Conservation (phyloP, 371 early-diverging fungal species). For the Mucor mucedo region DNA sequence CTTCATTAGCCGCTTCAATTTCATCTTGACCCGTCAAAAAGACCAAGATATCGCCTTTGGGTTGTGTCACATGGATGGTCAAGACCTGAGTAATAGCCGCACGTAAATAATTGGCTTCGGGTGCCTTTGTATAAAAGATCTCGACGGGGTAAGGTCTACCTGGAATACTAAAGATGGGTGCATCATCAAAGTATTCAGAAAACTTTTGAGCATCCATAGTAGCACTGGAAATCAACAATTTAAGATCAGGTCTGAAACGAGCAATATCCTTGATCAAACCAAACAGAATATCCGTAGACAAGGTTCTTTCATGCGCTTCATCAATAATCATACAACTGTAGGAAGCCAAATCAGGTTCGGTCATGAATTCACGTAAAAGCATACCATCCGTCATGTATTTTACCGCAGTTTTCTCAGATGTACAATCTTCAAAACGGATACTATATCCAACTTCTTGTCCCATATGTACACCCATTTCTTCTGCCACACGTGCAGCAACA, state of each 20-base stretch:
- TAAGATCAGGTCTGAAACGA: slow-evolving; percentile 91
- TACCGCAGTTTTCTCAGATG: slow-evolving; percentile 92
- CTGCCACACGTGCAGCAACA: slow-evolving; percentile 97
- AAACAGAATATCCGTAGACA: slow-evolving; percentile 98
- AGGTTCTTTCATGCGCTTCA: slow-evolving; percentile 99
- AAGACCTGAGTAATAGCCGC: slow-evolving; percentile 95
- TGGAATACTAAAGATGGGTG: slow-evolving; percentile 94
- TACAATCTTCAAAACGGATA: slow-evolving; percentile 98
- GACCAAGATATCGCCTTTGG: slow-evolving; percentile 94
- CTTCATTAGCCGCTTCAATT: slow-evolving; percentile 93
- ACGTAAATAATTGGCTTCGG: slow-evolving; percentile 96
- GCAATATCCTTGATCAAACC: slow-evolving; percentile 97
- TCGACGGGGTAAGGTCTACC: slow-evolving; percentile 95
- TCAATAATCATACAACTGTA: slow-evolving; percentile 98
- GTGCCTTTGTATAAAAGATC: slow-evolving; percentile 93
- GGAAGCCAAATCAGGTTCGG: slow-evolving; percentile 92
- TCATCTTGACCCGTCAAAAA: slow-evolving; percentile 99
- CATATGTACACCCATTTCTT: slow-evolving; percentile 94
- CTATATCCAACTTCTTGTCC: slow-evolving; percentile 97
- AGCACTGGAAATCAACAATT: slow-evolving; percentile 98
- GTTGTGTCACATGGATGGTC: slow-evolving; percentile 94
- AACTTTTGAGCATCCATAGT: slow-evolving; percentile 98
- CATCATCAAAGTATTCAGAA: slow-evolving; percentile 92
- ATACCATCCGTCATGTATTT: slow-evolving; percentile 99
- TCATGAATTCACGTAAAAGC: slow-evolving; percentile 97